phyloP scores from a whole-genome alignment of 176 grass and related monocot genomes.

The Lolium rigidum region DNA sequence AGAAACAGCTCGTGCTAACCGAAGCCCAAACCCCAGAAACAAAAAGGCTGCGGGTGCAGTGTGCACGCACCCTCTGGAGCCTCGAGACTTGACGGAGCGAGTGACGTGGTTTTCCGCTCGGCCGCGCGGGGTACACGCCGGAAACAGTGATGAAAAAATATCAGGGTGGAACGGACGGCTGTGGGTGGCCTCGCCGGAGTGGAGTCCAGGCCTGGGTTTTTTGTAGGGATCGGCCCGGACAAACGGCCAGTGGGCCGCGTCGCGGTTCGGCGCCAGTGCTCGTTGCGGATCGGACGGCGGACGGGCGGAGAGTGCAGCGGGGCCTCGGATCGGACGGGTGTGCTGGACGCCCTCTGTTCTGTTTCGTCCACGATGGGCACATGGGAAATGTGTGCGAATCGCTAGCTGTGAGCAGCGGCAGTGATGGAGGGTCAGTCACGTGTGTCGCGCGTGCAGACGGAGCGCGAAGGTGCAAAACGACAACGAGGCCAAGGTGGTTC shows the following conservation, averaged over 20 bases:
- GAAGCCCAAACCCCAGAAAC: too few relatives aligned
- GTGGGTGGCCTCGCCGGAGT: not conserved
- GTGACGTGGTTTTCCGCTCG: not conserved
- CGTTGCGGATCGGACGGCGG: not conserved
- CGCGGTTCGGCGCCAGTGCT: not conserved
- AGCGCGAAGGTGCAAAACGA: too few relatives aligned
- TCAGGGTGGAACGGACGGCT: conserved; percentile 24
- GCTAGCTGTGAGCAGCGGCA: too few relatives aligned
- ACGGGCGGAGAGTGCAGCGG: not conserved
- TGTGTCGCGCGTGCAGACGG: too few relatives aligned
- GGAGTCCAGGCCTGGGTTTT: not conserved
- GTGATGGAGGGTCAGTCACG: too few relatives aligned
- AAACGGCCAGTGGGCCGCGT: not conserved
- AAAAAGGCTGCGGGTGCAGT: not conserved
- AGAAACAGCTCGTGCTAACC: not conserved
- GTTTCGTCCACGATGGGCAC: too few relatives aligned
- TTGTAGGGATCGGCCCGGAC: conserved; percentile 34
- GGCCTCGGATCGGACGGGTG: too few relatives aligned
- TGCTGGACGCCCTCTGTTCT: too few relatives aligned
- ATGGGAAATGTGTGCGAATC: too few relatives aligned
- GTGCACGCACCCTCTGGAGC: not conserved
- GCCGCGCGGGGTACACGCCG: not conserved
- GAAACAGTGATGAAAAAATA: conserved; percentile 3
- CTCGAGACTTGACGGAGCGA: not conserved
- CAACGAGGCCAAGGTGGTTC: too few relatives aligned